Percentiles rank a stretch among this genome's conserved stretches.
These are phyloP conservation scores for Grosmannia clavigera DNA, from an alignment of 2,329 filamentous ascomycete genomes.

Conservation along the genomic window DNA sequence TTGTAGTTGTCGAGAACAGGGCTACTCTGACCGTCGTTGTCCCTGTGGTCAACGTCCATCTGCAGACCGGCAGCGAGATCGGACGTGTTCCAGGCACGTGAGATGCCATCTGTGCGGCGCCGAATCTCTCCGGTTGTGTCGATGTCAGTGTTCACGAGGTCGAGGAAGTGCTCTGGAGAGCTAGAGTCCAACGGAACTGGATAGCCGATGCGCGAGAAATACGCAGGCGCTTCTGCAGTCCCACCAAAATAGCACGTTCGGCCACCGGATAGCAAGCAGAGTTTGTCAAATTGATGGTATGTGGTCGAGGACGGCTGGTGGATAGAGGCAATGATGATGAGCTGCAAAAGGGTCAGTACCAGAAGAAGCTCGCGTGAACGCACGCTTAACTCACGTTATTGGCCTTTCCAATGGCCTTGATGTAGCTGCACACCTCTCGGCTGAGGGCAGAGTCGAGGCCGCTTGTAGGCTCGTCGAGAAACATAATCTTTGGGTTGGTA, in stretches of 20 bases:
- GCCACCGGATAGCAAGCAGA: slow-evolving; percentile 60
- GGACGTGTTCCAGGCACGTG: slow-evolving; percentile 35
- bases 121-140: slow-evolving; percentile 32
- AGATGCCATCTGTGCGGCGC: slow-evolving; percentile 39
- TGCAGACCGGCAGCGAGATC: slow-evolving; percentile 11
- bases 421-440: slow-evolving; percentile 63
- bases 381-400: slow-evolving; percentile 40
- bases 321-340: slow-evolving; percentile 71
- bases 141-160: slow-evolving; percentile 71
- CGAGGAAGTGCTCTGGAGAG: slow-evolving; percentile 68
- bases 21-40: slow-evolving; percentile 18
- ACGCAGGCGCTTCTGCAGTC: slow-evolving; percentile 40
- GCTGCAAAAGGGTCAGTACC: slow-evolving; percentile 23
- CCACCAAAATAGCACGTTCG: slow-evolving; percentile 62
- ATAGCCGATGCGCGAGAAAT: slow-evolving; percentile 50
- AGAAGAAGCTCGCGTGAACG: background rate
- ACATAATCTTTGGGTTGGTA: slow-evolving; percentile 67
- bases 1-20: slow-evolving; percentile 9
- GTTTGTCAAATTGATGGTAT: slow-evolving; percentile 69
- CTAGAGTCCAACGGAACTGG: slow-evolving; percentile 60
- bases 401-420: slow-evolving; percentile 51
- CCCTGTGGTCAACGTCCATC: slow-evolving; percentile 14
- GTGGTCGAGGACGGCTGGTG: slow-evolving; percentile 75
- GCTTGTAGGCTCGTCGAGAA: slow-evolving; percentile 75
- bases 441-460: slow-evolving; percentile 70